Conservation (phyloP, 2,329 filamentous ascomycete species). For the Helotiales sp. region DNA sequence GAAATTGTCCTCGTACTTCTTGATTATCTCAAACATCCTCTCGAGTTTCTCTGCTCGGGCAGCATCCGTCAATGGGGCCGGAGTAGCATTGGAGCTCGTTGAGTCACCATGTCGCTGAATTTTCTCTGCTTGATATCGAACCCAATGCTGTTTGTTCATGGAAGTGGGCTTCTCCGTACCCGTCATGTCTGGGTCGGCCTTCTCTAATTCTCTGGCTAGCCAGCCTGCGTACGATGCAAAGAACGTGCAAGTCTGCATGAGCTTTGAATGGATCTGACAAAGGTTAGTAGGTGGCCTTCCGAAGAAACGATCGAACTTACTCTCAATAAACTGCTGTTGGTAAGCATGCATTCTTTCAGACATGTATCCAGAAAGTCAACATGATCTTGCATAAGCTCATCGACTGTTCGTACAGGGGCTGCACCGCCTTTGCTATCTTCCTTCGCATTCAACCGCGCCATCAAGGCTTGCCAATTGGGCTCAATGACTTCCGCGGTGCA, state of each 20-base stretch:
- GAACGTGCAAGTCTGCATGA: conserved; percentile 94
- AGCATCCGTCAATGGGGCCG: conserved; percentile 31
- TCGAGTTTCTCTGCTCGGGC: conserved; percentile 43
- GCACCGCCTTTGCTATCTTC: conserved; percentile 50
- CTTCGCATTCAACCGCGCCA: conserved; percentile 77
- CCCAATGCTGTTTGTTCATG: conserved; percentile 67
- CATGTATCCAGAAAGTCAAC: conserved; percentile 98
- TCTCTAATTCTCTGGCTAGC: conserved; percentile 82
- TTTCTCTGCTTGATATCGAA: conserved; percentile 57
- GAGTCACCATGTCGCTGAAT: conserved; percentile 47
- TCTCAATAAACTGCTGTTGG: conserved; percentile 90
- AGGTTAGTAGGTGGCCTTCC: neutral
- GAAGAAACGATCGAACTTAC: conserved; percentile 53
- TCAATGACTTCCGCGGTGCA: conserved; percentile 97
- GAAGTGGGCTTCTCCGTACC: conserved; percentile 59
- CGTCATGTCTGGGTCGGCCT: conserved; percentile 79
- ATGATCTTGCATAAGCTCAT: conserved; percentile 98
- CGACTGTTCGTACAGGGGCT: conserved; percentile 73
- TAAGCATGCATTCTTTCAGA: conserved; percentile 98
- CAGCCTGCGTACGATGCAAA: conserved; percentile 91
- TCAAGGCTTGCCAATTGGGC: conserved; percentile 93
- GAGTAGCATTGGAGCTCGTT: conserved; percentile 25
- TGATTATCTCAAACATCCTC: conserved; percentile 78
- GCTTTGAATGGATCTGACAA: conserved; percentile 88
- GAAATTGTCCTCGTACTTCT: conserved; percentile 93